Evolutionary conservation across 345 rosid species (phyloP), one percentile per base, ranked within the genome.

Genomic region (Citrus australasica): DNA sequence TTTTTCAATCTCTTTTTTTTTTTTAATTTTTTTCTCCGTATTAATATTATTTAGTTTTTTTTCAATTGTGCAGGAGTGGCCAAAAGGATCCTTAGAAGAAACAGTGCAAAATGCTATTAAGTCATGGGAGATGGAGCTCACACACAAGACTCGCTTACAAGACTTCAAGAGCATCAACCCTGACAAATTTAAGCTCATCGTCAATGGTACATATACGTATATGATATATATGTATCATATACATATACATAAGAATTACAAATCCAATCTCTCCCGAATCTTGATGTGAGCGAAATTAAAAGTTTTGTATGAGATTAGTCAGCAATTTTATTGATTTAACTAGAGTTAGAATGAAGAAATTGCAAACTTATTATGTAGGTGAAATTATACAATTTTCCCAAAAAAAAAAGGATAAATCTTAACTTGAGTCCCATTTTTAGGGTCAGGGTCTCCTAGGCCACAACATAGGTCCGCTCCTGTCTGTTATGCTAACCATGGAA

Each of bases 81-180:
- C 91, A 51, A 69, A 88, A 69, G 98, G 90, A 1, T 94, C 97
- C 6, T 69, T 92, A 11, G 98, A 91, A 87, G 98, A 91, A 81
- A 83, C 79, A 2, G 92, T 95, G 60, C 93, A 95, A 79, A 95
- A 89, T 35, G 98, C 97, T 2, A 79, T 95, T 28, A 92, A 93
- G 84, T 82, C 94, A 75, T 92, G 98, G 98, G 98, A 93, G 80
- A 88, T 90, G 98, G 98, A 95, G 78, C 74, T 93, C 27, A 90
- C 95, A 19, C 95, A 92, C 81, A 92, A 94, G 81, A 85, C 86
- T 53, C 90, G 85, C 35, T 84, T 93, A 38, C 87, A 86, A 63
- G 98, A 90, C 79, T 85, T 93, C 83, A 90, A 88, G 85, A 89
- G 90, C 77, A 88, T 92, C 5, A 90, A 88, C 60, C 95, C 92